Evolutionary conservation across 2,329 filamentous ascomycete genomes (phyloP).

Genomic region (Fusarium paranaense): DNA sequence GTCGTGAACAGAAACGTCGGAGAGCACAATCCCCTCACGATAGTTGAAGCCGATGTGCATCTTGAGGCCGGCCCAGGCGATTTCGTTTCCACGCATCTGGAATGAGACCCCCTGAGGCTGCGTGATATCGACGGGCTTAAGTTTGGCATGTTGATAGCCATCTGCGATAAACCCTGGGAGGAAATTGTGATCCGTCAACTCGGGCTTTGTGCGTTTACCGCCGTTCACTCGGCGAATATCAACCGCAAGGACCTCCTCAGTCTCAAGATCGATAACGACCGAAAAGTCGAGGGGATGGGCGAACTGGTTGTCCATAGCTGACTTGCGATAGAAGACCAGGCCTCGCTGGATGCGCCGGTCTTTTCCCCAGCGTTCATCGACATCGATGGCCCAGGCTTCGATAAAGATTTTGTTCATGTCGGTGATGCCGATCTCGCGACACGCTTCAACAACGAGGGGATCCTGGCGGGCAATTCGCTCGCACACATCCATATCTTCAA

Average conservation of each 20-base stretch:
- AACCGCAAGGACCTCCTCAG: constrained; percentile 61
- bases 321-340: constrained; percentile 82
- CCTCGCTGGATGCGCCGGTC: constrained; percentile 81
- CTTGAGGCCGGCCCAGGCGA: constrained; percentile 74
- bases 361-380: constrained; percentile 81
- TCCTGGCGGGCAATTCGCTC: constrained; percentile 76
- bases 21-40: constrained; percentile 76
- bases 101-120: constrained; percentile 57
- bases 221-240: constrained; percentile 53
- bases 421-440: constrained; percentile 77
- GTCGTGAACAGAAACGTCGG: constrained; percentile 75
- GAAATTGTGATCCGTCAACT: constrained; percentile 53
- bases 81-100: constrained; percentile 59
- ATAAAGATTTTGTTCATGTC: constrained; percentile 88
- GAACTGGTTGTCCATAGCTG: constrained; percentile 74
- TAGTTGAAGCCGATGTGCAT: constrained; percentile 79
- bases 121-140: constrained; percentile 54
- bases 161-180: constrained; percentile 49
- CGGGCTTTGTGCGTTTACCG: constrained; percentile 60
- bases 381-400: constrained; percentile 87
- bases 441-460: constrained; percentile 80
- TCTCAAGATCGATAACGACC: constrained; percentile 57
- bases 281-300: constrained; percentile 67
- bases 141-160: constrained; percentile 49
- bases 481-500: constrained; percentile 82